Base-by-base conservation (phyloP, 768 basidiomycete species). In the Lyophyllum atratum region DNA sequence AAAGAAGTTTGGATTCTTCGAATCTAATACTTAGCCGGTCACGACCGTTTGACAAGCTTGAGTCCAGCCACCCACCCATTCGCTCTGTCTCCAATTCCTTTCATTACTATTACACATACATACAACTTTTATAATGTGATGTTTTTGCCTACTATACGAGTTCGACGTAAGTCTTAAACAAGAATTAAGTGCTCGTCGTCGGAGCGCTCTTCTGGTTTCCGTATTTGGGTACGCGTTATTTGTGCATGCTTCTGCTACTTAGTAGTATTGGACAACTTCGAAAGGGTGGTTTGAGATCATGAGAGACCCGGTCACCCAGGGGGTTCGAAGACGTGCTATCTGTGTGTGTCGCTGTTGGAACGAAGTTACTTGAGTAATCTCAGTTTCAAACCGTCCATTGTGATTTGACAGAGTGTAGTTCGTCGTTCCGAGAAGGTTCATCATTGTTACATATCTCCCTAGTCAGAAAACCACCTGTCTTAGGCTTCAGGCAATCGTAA, bases 401-500 rank as follows among this genome's bases (percentile, higher is more conserved):
- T n/a, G n/a, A n/a, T n/a, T n/a, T n/a, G n/a, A n/a, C n/a, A n/a
- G n/a, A n/a, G n/a, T n/a, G n/a, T n/a, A n/a, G n/a, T n/a, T n/a
- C n/a, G n/a, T n/a, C n/a, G n/a, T n/a, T n/a, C n/a, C n/a, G n/a
- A n/a, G n/a, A n/a, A n/a, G n/a, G n/a, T n/a, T n/a, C 5, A 10
- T 19, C 17, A 15, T 40, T 39, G 17, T 19, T n/a, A 19, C 17
- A 15, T 5, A 4, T n/a, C n/a, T 19, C 4, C 17, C 17, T 3
- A 5, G 17, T n/a, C 39, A n/a, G 39, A 19, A 6, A 31, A 10
- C 34, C 15, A n/a, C 39, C 17, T 5, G 2, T 40, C 39, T n/a
- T 4, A 5, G 4, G 17, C 19, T 56, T 47, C 57, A 68, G 44
- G 68, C 67, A 49, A 79, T 66, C 3, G 62, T 59, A 17, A 76